phyloP scores from a whole-genome alignment of 2,329 filamentous ascomycete genomes.

The Fusarium goolgardi region DNA sequence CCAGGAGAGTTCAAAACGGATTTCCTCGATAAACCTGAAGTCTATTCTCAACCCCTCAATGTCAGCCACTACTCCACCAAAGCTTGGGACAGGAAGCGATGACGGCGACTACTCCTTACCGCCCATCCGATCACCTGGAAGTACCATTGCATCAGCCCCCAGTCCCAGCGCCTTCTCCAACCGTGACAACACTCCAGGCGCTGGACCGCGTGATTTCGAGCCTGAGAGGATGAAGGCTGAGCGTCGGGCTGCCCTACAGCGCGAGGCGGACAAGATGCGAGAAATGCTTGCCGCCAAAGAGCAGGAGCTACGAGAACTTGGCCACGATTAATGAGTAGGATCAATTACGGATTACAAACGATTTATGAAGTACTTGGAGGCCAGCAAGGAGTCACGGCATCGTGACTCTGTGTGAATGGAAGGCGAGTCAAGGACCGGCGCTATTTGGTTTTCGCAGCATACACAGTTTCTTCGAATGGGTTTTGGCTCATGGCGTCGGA shows the following conservation, averaged over 20 bases:
- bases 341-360: slow-evolving; percentile 37
- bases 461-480: slow-evolving; percentile 13
- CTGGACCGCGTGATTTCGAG: slow-evolving; percentile 51
- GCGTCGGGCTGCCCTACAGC: slow-evolving; percentile 72
- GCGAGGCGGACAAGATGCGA: slow-evolving; percentile 81
- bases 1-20: slow-evolving; percentile 66
- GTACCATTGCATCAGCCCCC: slow-evolving; percentile 55
- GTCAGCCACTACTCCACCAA: slow-evolving; percentile 41
- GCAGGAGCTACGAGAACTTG: slow-evolving; percentile 67
- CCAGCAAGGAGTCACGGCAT: slow-evolving; percentile 43
- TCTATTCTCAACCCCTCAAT: slow-evolving; percentile 74
- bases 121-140: slow-evolving; percentile 58
- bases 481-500: slow-evolving; percentile 22
- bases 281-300: slow-evolving; percentile 79
- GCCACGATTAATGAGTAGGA: slow-evolving; percentile 43
- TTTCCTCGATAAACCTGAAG: slow-evolving; percentile 82
- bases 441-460: slow-evolving; percentile 45
- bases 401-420: slow-evolving; percentile 27
- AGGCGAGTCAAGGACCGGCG: slow-evolving; percentile 35
- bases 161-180: slow-evolving; percentile 57
- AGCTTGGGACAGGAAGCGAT: slow-evolving; percentile 50
- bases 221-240: slow-evolving; percentile 68
- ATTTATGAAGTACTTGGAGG: slow-evolving; percentile 43
- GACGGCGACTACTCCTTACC: slow-evolving; percentile 56
- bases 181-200: slow-evolving; percentile 46